phyloP scores from a whole-genome alignment of 352 stramenopile species.

The Globisporangium lucens region DNA sequence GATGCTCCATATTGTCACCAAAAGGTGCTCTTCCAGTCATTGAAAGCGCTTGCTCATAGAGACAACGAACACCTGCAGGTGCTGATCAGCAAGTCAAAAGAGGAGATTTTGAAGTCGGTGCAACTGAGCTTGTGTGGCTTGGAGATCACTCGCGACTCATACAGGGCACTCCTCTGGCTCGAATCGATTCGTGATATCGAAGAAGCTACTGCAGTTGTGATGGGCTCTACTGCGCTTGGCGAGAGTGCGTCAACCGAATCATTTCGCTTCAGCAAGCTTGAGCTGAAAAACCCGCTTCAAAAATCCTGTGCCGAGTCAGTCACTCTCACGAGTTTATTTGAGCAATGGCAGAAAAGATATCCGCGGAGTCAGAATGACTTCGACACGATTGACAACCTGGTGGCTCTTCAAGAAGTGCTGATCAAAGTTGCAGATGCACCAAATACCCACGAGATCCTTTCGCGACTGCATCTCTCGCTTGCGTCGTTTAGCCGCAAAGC shows the following conservation, averaged over 20 bases:
- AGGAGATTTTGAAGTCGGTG: conserved; percentile 44
- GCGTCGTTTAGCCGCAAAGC: conserved; percentile 60
- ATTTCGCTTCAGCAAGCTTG: neutral
- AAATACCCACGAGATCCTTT: conserved; percentile 24
- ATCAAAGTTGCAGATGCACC: conserved; percentile 35
- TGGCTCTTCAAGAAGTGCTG: conserved; percentile 63
- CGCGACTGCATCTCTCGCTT: conserved; percentile 55
- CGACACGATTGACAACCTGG: conserved; percentile 50
- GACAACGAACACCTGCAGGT: conserved; percentile 39
- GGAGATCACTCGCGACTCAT: conserved; percentile 64
- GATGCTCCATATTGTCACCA: conserved; percentile 42
- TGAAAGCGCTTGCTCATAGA: conserved; percentile 57
- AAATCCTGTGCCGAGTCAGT: neutral
- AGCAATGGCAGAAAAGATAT: conserved; percentile 42
- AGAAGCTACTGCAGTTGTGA: conserved; percentile 25
- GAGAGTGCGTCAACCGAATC: neutral
- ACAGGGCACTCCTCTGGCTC: conserved; percentile 47
- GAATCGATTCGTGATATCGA: conserved; percentile 67
- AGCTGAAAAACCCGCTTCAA: neutral
- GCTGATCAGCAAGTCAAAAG: conserved; percentile 39
- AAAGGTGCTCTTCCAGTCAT: conserved; percentile 42
- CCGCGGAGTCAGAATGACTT: conserved; percentile 49
- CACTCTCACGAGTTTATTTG: conserved; percentile 26
- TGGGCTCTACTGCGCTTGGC: conserved; percentile 13
- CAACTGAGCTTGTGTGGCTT: conserved; percentile 65